Base-by-base conservation (phyloP, 208 protist genomes). In the Crithidia acanthocephali region DNA sequence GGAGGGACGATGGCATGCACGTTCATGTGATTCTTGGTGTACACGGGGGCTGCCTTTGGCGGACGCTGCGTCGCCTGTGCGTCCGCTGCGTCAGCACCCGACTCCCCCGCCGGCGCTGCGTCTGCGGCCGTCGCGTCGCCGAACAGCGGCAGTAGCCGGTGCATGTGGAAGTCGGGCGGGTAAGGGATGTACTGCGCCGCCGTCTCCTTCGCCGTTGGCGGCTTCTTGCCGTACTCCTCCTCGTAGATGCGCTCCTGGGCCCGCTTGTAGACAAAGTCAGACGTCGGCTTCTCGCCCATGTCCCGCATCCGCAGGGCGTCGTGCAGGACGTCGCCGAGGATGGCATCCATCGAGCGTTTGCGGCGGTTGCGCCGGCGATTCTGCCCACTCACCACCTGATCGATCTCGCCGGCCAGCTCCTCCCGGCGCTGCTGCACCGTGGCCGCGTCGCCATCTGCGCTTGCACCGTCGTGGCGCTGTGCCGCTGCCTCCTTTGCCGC, bases 241-340 rank as follows among this genome's bases (percentile, higher is more conserved):
- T 93, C 91, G 71, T 95, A 95, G 56, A 93, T 78, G 35, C 88
- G 83, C 69, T 95, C 87, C 76, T 92, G 91, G 11, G 87, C 84
- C 1, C 83, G 83, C 65, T 95, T 93, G 79, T 95, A 93, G 11
- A 95, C 78, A 74, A 95, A 95, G 67, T 95, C 87, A 8, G 80
- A 57, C 20, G 77, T 81, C 11, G 91, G 85, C 74, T 92, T 90
- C 62, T 93, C 74, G n/a, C 91, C 91, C 74, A 84, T 79, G 73
- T 95, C 91, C 7, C 91, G 87, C 79, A 93, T 22, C 33, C 45
- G 61, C 22, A 95, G 73, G 13, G 91, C 91, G 32, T 95, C 91
- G 76, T 95, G 79, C 65, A 95, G 61, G 40, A 95, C 86, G 25
- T 93, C 91, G 32, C 85, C 86, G 20, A 95, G 83, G 51, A 95